Evolutionary conservation across 371 early-diverging fungal genomes (phyloP).

Genomic region (Lichtheimia ramosa): DNA sequence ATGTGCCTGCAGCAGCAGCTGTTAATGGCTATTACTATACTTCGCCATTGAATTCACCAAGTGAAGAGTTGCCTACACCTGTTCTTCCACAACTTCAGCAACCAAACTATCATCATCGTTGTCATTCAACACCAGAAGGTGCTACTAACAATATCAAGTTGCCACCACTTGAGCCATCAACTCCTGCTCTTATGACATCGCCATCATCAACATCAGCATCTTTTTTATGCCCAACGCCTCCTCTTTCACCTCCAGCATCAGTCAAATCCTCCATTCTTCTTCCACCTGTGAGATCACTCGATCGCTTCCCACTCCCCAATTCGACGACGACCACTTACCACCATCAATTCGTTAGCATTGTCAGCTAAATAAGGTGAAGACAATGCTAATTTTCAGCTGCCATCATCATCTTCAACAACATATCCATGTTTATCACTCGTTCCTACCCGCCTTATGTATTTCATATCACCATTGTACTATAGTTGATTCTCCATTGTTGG

Average conservation of each 20-base stretch:
- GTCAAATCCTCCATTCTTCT: background rate
- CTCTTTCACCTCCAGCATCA: slow-evolving; percentile 9
- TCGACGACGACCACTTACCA: no score
- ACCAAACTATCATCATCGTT: background rate
- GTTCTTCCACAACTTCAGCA: slow-evolving; percentile 9
- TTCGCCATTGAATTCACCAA: slow-evolving; percentile 7
- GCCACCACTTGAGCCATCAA: slow-evolving; percentile 17
- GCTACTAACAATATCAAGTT: slow-evolving; percentile 6
- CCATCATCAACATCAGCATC: slow-evolving; percentile 7
- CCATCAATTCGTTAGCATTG: slow-evolving; percentile 3
- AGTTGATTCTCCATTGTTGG: background rate
- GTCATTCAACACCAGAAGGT: slow-evolving; percentile 1
- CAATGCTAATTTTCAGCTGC: background rate
- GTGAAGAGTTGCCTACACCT: slow-evolving; percentile 1
- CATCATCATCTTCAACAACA: background rate
- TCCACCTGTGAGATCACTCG: slow-evolving; percentile 4
- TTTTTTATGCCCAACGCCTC: slow-evolving; percentile 14
- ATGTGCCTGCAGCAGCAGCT: slow-evolving; percentile 7
- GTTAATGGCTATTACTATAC: background rate
- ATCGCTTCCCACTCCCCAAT: no score
- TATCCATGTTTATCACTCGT: background rate
- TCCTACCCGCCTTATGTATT: background rate
- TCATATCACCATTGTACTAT: background rate
- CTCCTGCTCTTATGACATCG: background rate
- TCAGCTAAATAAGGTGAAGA: background rate